These are phyloP conservation scores for Pestalotiopsis sp. DNA, from an alignment of 2,329 filamentous ascomycete genomes.

Conservation along the genomic window DNA sequence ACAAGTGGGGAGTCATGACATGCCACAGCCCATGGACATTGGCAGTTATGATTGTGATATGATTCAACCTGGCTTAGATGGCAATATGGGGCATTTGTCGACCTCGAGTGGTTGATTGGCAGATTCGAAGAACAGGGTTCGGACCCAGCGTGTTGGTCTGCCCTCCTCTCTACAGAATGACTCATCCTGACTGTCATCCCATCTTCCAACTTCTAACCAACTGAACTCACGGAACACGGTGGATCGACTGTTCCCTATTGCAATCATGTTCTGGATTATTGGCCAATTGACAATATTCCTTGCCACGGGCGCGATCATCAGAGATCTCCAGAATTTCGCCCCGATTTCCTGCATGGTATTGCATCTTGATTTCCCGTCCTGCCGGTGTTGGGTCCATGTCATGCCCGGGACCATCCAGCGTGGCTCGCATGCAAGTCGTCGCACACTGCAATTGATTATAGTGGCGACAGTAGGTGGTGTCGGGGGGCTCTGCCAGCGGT, in stretches of 20 bases:
- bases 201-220: neutral
- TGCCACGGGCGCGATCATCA: neutral
- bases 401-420: neutral
- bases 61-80: neutral
- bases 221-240: no score
- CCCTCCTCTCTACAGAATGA: neutral
- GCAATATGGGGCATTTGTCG: neutral
- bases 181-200: neutral
- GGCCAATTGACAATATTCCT: neutral
- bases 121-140: neutral
- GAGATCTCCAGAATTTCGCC: neutral
- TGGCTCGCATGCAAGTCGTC: neutral
- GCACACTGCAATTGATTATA: neutral
- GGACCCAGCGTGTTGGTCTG: neutral
- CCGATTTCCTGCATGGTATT: neutral
- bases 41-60: neutral
- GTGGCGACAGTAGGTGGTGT: neutral
- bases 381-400: neutral
- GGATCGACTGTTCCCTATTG: neutral
- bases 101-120: neutral
- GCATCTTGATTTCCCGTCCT: neutral
- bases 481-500: neutral
- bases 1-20: neutral
- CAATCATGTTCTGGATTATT: neutral
- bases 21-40: neutral